Percentiles rank a stretch among this genome's conserved stretches.
Evolutionary conservation across 768 basidiomycete genomes (phyloP).

Genomic region (Tephrocybe sp.): DNA sequence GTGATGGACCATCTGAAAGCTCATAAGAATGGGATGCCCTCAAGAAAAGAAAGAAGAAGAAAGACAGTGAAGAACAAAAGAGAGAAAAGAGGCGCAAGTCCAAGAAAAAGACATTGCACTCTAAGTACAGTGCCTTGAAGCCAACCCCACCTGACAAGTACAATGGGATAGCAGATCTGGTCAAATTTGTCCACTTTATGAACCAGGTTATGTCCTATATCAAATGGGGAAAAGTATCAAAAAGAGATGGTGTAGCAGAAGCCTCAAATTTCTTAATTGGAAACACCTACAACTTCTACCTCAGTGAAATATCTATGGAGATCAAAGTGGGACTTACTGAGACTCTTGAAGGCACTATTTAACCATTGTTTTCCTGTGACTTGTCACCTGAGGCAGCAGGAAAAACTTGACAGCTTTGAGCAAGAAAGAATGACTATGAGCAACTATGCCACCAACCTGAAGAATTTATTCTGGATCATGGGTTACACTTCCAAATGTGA

Average conservation of each 20-base stretch:
- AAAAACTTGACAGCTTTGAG: background rate
- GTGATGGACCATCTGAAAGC: background rate
- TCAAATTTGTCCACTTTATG: conserved; percentile 13
- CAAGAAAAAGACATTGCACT: too few relatives aligned
- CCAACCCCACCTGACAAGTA: conserved; percentile 18
- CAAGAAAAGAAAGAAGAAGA: background rate
- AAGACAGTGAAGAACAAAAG: too few relatives aligned
- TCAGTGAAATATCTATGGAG: background rate
- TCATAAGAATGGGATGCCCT: background rate
- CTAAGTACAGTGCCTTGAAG: conserved; percentile 8
- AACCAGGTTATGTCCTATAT: conserved; percentile 17
- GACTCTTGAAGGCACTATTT: background rate
- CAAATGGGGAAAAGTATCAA: background rate
- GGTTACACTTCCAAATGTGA: background rate
- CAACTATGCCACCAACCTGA: background rate
- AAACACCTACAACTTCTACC: background rate
- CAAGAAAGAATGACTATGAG: background rate
- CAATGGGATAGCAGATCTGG: conserved; percentile 7
- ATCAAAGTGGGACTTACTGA: too few relatives aligned
- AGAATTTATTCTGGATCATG: background rate
- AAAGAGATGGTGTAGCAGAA: background rate
- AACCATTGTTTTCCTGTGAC: background rate
- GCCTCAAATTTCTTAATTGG: background rate
- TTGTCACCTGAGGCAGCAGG: background rate
- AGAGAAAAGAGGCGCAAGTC: too few relatives aligned